These are phyloP conservation scores for Aspergillus heteromorphus DNA, from an alignment of 495 filamentous ascomycete species.

Conservation along the genomic window DNA sequence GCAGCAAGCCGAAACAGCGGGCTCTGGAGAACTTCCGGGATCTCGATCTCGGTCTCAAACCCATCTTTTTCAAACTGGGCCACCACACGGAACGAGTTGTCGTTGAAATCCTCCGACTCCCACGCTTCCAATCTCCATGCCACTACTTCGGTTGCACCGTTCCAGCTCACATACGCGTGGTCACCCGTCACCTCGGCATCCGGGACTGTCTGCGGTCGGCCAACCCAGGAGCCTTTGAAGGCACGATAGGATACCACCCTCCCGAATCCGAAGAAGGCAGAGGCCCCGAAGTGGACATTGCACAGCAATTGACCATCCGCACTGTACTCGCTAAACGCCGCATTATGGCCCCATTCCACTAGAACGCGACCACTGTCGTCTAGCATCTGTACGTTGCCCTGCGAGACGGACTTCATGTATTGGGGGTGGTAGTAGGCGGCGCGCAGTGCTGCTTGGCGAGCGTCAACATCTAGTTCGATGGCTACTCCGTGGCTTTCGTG, in stretches of 20 bases:
- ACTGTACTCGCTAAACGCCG: conserved; percentile 51
- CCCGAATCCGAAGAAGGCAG: conserved; percentile 33
- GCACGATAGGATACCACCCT: conserved; percentile 34
- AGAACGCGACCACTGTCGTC: conserved; percentile 46
- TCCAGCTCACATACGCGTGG: conserved; percentile 39
- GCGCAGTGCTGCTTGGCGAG: conserved; percentile 17
- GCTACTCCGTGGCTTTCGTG: conserved; percentile 24
- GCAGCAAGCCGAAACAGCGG: conserved; percentile 19
- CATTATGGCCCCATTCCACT: conserved; percentile 54
- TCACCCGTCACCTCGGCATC: conserved; percentile 22
- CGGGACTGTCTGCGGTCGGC: conserved; percentile 25
- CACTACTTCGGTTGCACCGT: conserved; percentile 41
- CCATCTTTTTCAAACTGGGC: conserved; percentile 14
- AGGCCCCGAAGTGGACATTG: conserved; percentile 34
- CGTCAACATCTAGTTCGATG: conserved; percentile 25
- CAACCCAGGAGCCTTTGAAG: conserved; percentile 34
- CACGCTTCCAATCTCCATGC: conserved; percentile 32
- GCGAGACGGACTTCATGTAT: conserved; percentile 40
- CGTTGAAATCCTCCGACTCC: conserved; percentile 14
- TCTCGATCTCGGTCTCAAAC: conserved; percentile 20
- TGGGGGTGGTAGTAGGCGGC: conserved; percentile 29
- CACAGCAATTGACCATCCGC: conserved; percentile 46
- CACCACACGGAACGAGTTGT: conserved; percentile 3
- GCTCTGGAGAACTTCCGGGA: conserved; percentile 9
- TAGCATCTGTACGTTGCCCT: conserved; percentile 55